Percentiles rank a stretch among this genome's conserved stretches.
phyloP scores from a whole-genome alignment of 352 stramenopile species.

The Globisporangium sylvaticum region DNA sequence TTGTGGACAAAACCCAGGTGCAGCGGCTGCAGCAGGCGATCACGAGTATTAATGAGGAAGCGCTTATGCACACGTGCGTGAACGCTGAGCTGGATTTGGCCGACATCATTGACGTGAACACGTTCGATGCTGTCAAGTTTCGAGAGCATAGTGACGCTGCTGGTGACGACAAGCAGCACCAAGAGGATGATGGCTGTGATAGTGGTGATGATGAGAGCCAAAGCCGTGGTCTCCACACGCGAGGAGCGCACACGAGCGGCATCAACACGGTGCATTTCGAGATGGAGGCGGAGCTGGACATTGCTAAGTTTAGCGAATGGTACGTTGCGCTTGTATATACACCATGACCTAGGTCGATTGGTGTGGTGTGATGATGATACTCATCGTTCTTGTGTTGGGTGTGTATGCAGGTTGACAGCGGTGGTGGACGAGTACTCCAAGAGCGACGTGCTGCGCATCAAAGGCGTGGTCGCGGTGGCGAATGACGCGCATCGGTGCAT shows the following conservation, averaged over 20 bases:
- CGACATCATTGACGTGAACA: slow-evolving; percentile 63
- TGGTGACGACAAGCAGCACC: slow-evolving; percentile 9
- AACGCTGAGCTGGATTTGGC: slow-evolving; percentile 48
- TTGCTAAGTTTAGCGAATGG: slow-evolving; percentile 56
- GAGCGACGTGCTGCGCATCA: slow-evolving; percentile 57
- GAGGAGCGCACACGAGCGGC: slow-evolving; percentile 43
- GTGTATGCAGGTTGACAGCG: slow-evolving; percentile 27
- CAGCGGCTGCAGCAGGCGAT: slow-evolving; percentile 30
- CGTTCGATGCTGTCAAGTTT: slow-evolving; percentile 70
- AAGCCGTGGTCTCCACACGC: slow-evolving; percentile 7
- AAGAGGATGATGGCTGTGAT: neutral
- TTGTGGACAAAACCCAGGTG: slow-evolving; percentile 29
- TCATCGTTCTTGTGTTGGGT: neutral
- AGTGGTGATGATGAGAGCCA: neutral
- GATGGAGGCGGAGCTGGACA: slow-evolving; percentile 39
- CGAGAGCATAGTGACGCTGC: slow-evolving; percentile 13
- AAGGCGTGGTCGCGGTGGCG: slow-evolving; percentile 50
- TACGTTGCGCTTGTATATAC: slow-evolving; percentile 10
- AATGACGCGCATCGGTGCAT: slow-evolving; percentile 48
- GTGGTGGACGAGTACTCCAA: slow-evolving; percentile 58
- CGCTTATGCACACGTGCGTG: slow-evolving; percentile 34
- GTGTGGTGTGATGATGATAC: neutral
- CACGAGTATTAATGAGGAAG: slow-evolving; percentile 47
- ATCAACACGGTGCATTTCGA: slow-evolving; percentile 58
- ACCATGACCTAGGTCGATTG: neutral